Evolutionary conservation across 805 yeast species (phyloP).

Genomic region (Sugiyamaella mastotermitis): DNA sequence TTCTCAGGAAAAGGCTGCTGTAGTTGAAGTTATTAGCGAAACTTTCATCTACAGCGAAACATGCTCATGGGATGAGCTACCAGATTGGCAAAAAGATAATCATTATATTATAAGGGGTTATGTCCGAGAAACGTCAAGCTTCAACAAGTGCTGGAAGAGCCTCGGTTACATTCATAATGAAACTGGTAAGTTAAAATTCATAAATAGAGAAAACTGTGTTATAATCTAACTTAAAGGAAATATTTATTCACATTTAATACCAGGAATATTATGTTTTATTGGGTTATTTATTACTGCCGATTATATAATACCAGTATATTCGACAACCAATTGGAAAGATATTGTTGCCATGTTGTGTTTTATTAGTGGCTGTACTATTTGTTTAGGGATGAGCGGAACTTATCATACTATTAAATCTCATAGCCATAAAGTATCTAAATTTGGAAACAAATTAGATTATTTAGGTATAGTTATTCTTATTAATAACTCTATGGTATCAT

Average conservation of each 20-base stretch:
- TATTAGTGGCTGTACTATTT: conserved; percentile 50
- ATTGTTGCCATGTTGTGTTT: conserved; percentile 47
- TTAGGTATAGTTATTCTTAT: conserved; percentile 68
- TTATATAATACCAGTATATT: conserved; percentile 21
- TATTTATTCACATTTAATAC: conserved; percentile 57
- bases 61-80: conserved; percentile 56
- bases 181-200: conserved; percentile 30
- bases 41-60: neutral
- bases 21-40: conserved; percentile 2
- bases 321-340: conserved; percentile 36
- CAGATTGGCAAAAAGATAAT: conserved; percentile 71
- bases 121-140: conserved; percentile 50
- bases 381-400: conserved; percentile 57
- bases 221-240: conserved; percentile 33
- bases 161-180: conserved; percentile 61
- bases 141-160: conserved; percentile 40
- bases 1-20: neutral
- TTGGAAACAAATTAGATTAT: conserved; percentile 69
- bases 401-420: conserved; percentile 68
- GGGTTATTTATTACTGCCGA: conserved; percentile 15
- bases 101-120: conserved; percentile 61
- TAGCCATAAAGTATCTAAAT: conserved; percentile 44
- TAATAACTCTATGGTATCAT: conserved; percentile 53
- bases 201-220: neutral
- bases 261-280: conserved; percentile 25